Conservation (phyloP, 2,329 filamentous ascomycete genomes). For the Diaporthe sp. region DNA sequence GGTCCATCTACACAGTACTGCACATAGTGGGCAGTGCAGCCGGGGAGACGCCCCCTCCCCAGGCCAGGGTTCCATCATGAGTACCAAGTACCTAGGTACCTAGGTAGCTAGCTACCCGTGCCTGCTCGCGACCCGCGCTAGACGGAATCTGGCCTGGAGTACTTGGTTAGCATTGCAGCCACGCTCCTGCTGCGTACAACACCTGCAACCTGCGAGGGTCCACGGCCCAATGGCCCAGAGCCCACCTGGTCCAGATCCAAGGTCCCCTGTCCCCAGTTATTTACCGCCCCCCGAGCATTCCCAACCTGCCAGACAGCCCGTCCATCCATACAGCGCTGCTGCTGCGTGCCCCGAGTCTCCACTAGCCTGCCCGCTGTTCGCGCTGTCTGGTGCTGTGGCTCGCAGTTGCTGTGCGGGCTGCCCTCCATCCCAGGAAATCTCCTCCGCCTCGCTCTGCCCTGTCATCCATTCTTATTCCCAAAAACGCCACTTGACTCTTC, state of each 20-base stretch:
- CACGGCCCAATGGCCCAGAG: slow-evolving; percentile 5
- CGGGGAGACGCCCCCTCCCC: neutral
- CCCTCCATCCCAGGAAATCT: slow-evolving; percentile 35
- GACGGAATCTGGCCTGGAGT: neutral
- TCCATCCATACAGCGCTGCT: slow-evolving; percentile 6
- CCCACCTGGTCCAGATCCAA: slow-evolving; percentile 23
- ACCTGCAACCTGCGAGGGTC: slow-evolving; percentile 8
- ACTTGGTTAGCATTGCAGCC: slow-evolving; percentile 18
- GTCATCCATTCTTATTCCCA: slow-evolving; percentile 25
- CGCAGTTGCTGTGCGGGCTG: slow-evolving; percentile 7
- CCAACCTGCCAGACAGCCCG: slow-evolving; percentile 14
- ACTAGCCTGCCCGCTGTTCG: slow-evolving; percentile 13
- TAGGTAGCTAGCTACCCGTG: neutral
- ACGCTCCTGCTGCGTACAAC: slow-evolving; percentile 15
- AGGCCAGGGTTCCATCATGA: too few species aligned
- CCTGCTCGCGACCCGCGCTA: slow-evolving; percentile 7
- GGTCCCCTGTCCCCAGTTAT: slow-evolving; percentile 21
- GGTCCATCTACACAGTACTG: neutral
- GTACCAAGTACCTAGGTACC: neutral
- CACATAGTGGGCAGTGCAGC: neutral
- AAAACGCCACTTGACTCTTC: slow-evolving; percentile 32
- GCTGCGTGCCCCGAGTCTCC: slow-evolving; percentile 1
- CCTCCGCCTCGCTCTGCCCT: slow-evolving; percentile 30
- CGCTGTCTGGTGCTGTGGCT: slow-evolving; percentile 5
- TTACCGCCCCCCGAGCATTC: slow-evolving; percentile 24